Base-by-base conservation (phyloP, 2,329 filamentous ascomycete genomes). In the Ilyonectria robusta region DNA sequence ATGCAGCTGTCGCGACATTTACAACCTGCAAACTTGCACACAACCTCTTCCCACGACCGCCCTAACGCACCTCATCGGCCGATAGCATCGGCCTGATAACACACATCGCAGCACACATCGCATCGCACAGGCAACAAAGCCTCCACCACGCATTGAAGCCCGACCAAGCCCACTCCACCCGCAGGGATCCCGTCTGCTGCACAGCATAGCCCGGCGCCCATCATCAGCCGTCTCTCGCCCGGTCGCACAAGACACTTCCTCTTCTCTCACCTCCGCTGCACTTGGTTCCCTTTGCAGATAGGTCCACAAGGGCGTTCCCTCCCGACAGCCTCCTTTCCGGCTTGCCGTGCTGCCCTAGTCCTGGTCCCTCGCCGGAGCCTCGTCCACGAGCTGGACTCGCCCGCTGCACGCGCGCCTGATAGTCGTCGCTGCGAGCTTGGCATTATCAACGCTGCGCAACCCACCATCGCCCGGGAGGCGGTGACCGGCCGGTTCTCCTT, bases 151-250 rank as follows among this genome's bases (percentile, higher is more conserved):
- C 61, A 59, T 66, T 59, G 60, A 64, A 70, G 48, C 59, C 70
- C 66, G 50, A 60, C 66, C 60, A 33, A 9, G 53, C 65, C 61
- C 54, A 57, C 23, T 8, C 40, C 15, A n/a, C 13, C 17, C 65
- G 64, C 72, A 75, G 70, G 72, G 72, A 75, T 73, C 63, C 66
- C 66, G 59, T 63, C 51, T 66, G 61, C 65, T 74, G 70, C 70
- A 73, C 59, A 59, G 59, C 42, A 26, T 5, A 26, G 26, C 26
- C 26, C 56, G 59, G 21, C 48, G 48, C 48, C 66, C 46, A 50
- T 40, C 51, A 23, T 35, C 29, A 26, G 19, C 46, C 37, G n/a
- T n/a, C 51, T 35, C 35, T 48, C 51, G 60, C 51, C 50, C 44
- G 21, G 47, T 29, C 15, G 10, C 37, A 61, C 40, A 35, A 37